phyloP scores from a whole-genome alignment of 345 rosid genomes.

The Bretschneidera sinensis region DNA sequence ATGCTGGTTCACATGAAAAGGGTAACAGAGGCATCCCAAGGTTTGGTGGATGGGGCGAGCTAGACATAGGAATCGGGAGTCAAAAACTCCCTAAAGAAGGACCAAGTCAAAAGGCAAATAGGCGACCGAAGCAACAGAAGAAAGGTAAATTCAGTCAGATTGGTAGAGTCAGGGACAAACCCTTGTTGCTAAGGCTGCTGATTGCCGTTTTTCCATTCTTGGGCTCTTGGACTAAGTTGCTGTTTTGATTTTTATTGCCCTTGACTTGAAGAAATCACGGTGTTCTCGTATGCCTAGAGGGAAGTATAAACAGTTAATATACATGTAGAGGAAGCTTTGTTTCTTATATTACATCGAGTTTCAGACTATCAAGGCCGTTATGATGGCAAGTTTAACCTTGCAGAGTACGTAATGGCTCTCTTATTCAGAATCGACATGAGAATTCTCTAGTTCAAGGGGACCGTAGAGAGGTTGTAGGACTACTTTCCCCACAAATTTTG shows the following conservation, averaged over 20 bases:
- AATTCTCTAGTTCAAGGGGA: no score
- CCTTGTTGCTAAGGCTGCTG: slow-evolving; percentile 55
- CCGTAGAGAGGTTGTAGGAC: no score
- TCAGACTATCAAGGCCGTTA: no score
- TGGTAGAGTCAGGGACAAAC: slow-evolving; percentile 63
- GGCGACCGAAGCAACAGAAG: slow-evolving; percentile 21
- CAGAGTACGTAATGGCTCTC: no score
- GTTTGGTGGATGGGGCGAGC: slow-evolving; percentile 91
- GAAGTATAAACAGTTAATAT: no score
- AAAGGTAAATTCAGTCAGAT: slow-evolving; percentile 37
- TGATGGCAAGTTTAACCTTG: no score
- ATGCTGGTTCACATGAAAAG: slow-evolving; percentile 21
- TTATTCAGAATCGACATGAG: no score
- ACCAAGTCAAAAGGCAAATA: slow-evolving; percentile 17
- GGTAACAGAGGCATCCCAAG: slow-evolving; percentile 9
- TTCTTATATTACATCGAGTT: no score
- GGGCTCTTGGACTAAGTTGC: slow-evolving; percentile 60
- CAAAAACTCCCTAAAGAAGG: slow-evolving; percentile 10
- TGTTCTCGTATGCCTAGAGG: no score
- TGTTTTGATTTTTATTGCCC: slow-evolving; percentile 36
- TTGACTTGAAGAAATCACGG: no score
- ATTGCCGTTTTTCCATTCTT: slow-evolving; percentile 75
- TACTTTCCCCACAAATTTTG: no score
- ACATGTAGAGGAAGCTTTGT: no score
- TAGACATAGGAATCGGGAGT: slow-evolving; percentile 33